These are phyloP conservation scores for Pichia sporocuriosa DNA, from an alignment of 805 yeast genomes.

Conservation along the genomic window DNA sequence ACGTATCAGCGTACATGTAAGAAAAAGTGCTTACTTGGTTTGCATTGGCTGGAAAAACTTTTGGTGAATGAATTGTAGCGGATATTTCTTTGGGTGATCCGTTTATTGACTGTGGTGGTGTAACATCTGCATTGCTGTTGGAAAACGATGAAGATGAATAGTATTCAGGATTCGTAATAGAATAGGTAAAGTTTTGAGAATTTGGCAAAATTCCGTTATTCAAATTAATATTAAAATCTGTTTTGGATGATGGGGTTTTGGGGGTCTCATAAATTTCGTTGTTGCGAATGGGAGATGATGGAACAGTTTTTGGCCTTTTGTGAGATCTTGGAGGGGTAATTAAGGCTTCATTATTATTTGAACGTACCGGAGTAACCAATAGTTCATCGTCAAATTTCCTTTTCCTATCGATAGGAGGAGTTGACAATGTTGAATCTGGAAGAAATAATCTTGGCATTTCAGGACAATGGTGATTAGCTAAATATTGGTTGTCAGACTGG, in stretches of 20 bases:
- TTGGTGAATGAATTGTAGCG: constrained; percentile 16
- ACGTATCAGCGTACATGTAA: constrained; percentile 30
- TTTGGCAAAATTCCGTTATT: background rate
- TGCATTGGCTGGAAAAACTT: constrained; percentile 12
- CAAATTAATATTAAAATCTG: background rate
- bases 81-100: constrained; percentile 21
- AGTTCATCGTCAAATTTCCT: constrained; percentile 5
- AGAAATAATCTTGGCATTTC: constrained; percentile 8
- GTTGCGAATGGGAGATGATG: constrained; percentile 24
- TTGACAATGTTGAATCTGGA: background rate
- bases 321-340: constrained; percentile 13
- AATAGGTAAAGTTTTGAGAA: constrained; percentile 4
- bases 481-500: constrained; percentile 1
- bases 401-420: constrained; percentile 2
- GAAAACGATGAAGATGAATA: background rate
- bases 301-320: constrained; percentile 27
- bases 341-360: background rate
- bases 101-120: constrained; percentile 25
- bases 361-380: constrained; percentile 1
- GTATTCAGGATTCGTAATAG: constrained; percentile 16
- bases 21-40: constrained; percentile 20
- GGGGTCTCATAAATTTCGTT: constrained; percentile 14
- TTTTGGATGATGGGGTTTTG: constrained; percentile 17
- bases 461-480: background rate
- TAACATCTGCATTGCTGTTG: constrained; percentile 12